Conservation (phyloP, 83 land plant species). For the Larix sibirica region DNA sequence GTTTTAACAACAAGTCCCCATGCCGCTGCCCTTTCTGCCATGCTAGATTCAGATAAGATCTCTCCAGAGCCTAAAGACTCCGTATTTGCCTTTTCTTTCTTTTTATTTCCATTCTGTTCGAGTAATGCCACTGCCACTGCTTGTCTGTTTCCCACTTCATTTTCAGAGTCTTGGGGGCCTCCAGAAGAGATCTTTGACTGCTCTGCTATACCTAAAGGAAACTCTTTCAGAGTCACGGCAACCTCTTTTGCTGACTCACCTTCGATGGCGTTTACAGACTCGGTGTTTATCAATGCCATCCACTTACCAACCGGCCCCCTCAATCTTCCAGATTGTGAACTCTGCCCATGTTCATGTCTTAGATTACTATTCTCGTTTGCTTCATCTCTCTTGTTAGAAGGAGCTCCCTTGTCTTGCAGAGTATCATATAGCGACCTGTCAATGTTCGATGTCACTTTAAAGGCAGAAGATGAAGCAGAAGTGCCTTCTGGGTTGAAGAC, state of each 20-base stretch:
- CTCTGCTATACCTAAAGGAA: constrained; percentile 1
- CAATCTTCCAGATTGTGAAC: constrained; percentile 16
- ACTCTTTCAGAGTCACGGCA: neutral
- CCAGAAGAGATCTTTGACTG: neutral
- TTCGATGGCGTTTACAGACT: neutral
- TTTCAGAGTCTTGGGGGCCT: neutral
- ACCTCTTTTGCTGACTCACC: neutral
- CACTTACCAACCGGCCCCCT: constrained; percentile 22
- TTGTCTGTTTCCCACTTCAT: neutral
- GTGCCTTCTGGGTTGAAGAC: constrained; percentile 65
- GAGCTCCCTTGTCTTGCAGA: neutral
- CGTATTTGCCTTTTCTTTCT: neutral
- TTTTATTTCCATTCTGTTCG: constrained; percentile 11
- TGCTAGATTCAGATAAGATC: constrained; percentile 24
- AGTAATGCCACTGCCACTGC: neutral
- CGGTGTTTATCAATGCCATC: constrained; percentile 26
- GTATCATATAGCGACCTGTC: neutral
- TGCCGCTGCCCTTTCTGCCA: constrained; percentile 66
- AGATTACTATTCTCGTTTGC: neutral
- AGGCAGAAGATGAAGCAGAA: constrained; percentile 18
- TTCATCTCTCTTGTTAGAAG: constrained; percentile 3
- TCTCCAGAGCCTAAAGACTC: neutral
- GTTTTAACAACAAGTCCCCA: constrained; percentile 68
- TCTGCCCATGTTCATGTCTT: constrained; percentile 8
- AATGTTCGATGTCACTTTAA: neutral